Evolutionary conservation across 2,329 filamentous ascomycete species (phyloP), one percentile per base, ranked within the genome.

Genomic region (Diplodia mutila): DNA sequence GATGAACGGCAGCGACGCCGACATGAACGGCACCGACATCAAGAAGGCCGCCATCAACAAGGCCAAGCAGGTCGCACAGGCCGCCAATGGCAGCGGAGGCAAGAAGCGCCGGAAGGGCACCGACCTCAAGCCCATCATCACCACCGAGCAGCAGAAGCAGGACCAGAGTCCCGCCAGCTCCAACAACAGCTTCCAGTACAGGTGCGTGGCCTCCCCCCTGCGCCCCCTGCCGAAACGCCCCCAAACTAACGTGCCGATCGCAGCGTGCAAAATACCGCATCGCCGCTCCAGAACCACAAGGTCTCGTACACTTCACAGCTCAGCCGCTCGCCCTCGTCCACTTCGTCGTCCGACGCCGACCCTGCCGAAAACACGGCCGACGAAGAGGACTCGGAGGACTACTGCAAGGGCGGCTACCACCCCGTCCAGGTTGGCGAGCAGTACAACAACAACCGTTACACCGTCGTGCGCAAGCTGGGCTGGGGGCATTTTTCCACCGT

Each of bases 401-500:
- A 99, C 84, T 97, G 94, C 87, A 98, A 98, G 82, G 95, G 95
- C 75, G 95, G 95, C 69, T 99, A 98, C 80, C 95, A 99, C 78
- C 95, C 95, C 2, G 95, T 99, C 61, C 87, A 89, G 74, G 91
- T 98, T 69, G 95, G 95, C 74, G 95, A 99, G 82, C 91, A 93
- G 76, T 98, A 97, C 87, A 98, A 98, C 80, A 93, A 98, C 79
- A 94, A 93, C 73, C 94, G 92, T 82, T 99, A 99, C 82, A 95
- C 94, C 18, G 90, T 98, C 68, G 91, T 98, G 79, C 91, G 94
- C 82, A 98, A 98, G 84, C 86, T 98, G 65, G 94, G 94, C 73
- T 98, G 94, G 94, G 95, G 95, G 70, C 94, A 98, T 78, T 99
- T 98, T 83, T 97, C 94, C n/a, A 99, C 94, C 39, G 94, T 98